Evolutionary conservation across 768 basidiomycete genomes (phyloP).

Genomic region (Mrakia frigida): DNA sequence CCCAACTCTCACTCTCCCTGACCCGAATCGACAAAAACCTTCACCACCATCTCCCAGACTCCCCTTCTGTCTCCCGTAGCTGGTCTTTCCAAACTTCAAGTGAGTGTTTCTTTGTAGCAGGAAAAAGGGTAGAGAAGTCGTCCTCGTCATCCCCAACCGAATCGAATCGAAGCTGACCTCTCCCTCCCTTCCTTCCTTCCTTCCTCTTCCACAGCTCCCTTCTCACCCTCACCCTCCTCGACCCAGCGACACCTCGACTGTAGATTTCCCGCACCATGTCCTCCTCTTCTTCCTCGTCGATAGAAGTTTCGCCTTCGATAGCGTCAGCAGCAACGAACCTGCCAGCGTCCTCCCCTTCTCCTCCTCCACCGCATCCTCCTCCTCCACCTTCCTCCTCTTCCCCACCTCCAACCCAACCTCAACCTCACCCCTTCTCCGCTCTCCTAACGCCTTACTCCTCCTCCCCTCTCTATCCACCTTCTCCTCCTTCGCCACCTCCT

Average conservation of each 20-base stretch:
- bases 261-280: conserved; percentile 75
- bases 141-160: too few relatives aligned
- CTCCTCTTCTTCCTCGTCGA: conserved; percentile 51
- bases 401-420: neutral
- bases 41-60: neutral
- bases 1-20: neutral
- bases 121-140: too few relatives aligned
- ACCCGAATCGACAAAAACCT: neutral
- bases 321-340: neutral
- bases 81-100: conserved; percentile 3
- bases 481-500: conserved; percentile 30
- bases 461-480: conserved; percentile 23
- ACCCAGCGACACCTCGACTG: conserved; percentile 50
- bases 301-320: too few relatives aligned
- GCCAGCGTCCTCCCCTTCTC: neutral
- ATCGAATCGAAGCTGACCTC: neutral
- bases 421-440: conserved; percentile 54
- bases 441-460: conserved; percentile 16
- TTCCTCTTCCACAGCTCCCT: conserved; percentile 69
- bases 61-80: neutral
- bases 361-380: neutral
- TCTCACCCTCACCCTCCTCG: conserved; percentile 55
- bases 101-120: too few relatives aligned
- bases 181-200: conserved; percentile 50
- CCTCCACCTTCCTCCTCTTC: neutral